Conservation (phyloP, 2,329 filamentous ascomycete species). For the Fusarium sp. region DNA sequence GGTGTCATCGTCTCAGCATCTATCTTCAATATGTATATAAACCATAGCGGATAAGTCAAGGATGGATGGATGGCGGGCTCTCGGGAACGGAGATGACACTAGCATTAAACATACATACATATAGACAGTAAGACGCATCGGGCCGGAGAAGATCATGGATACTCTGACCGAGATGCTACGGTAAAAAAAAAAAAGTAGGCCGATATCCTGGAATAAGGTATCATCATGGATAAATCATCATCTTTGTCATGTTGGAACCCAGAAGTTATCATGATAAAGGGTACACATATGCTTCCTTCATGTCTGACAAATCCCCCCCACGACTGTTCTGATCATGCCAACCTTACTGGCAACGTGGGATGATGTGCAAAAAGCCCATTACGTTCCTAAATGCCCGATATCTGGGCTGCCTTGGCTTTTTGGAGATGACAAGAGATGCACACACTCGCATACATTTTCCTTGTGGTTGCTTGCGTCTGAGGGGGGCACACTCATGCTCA, state of each 20-base stretch:
- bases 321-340: constrained; percentile 28
- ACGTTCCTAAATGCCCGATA: constrained; percentile 32
- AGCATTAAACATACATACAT: not conserved
- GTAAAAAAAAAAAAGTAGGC: not conserved
- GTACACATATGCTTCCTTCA: constrained; percentile 22
- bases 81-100: constrained; percentile 27
- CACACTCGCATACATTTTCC: not conserved
- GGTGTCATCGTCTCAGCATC: constrained; percentile 37
- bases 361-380: constrained; percentile 20
- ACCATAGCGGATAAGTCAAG: constrained; percentile 5
- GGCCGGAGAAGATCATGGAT: constrained; percentile 7
- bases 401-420: constrained; percentile 11
- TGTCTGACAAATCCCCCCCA: constrained; percentile 32
- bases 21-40: not conserved
- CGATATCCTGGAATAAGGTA: not conserved
- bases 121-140: not conserved
- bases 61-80: constrained; percentile 29
- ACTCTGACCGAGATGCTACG: not conserved
- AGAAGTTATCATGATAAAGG: constrained; percentile 17
- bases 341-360: constrained; percentile 37
- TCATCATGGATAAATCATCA: not conserved
- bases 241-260: constrained; percentile 9
- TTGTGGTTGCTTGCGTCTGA: not conserved
- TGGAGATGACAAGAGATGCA: not conserved
- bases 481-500: not conserved